Evolutionary conservation across 805 yeast genomes (phyloP), one percentile per base, ranked within the genome.

Genomic region (Schizosaccharomyces octosporus): DNA sequence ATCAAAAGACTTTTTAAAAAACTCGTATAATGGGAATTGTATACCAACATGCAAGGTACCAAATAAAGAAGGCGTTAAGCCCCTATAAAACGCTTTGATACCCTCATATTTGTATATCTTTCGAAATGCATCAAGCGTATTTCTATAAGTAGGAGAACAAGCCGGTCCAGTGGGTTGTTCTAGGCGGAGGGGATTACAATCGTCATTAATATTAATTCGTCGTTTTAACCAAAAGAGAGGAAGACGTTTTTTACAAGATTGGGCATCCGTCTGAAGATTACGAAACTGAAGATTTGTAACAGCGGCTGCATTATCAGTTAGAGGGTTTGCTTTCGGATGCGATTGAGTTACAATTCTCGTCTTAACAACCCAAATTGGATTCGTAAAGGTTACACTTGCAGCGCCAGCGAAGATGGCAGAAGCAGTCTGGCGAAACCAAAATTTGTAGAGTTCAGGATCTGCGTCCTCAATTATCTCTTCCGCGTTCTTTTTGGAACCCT

Each of bases 321-420:
- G 4, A 29, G 57, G 19, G 5, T 21, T 17, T 19, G 36, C 36
- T 17, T 17, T 21, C 1, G 57, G 78, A 75, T 59, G 72, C 70
- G 39, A 82, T 68, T 86, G 95, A 51, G 89, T 75, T 97, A 93
- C 93, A 61, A 93, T 73, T 67, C 98, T 75, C 1, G 98, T 93
- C 70, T 93, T 93, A 39, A 93, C 89, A 57, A 93, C 97, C 98
- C 98, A 93, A 15, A 90, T 86, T 11, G 98, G 98, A 70, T 93
- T 93, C 0, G 95, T 90, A 7, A 82, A 71, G 11, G 87, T 75
- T 0, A 97, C 85, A 1, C 95, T 85, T 6, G 83, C 80, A 62
- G 86, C 81, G 36, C 98, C 98, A 1, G 97, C 95, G 4, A 87
- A 79, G 60, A 90, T 77, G 0, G 98, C 97, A 61, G 81, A 73